These are phyloP conservation scores for Rostrohypoxylon terebratum DNA, from an alignment of 495 filamentous ascomycete genomes.

Conservation along the genomic window DNA sequence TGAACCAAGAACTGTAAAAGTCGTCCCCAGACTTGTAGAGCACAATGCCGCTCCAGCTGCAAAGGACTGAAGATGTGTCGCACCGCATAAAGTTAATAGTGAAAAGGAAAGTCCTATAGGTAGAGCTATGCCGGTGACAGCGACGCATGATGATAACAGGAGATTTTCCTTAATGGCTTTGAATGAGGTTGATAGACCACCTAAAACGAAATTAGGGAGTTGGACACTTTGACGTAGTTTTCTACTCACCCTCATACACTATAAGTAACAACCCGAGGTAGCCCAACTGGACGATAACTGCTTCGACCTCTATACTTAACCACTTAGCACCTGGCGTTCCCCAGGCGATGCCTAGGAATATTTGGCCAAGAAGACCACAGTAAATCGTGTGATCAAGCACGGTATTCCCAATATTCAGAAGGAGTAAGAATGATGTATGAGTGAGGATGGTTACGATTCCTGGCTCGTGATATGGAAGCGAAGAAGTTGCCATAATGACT, in stretches of 20 bases:
- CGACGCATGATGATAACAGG: conserved; percentile 68
- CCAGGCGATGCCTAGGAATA: conserved; percentile 78
- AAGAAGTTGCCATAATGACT: conserved; percentile 11
- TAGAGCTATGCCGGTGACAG: conserved; percentile 69
- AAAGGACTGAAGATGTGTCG: conserved; percentile 72
- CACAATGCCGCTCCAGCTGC: conserved; percentile 81
- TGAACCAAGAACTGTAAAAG: conserved; percentile 76
- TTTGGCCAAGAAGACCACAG: conserved; percentile 80
- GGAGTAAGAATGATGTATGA: conserved; percentile 71
- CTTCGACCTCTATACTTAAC: conserved; percentile 64
- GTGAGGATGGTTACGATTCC: conserved; percentile 68
- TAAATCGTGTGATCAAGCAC: conserved; percentile 71
- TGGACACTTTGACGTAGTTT: neutral
- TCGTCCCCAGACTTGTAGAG: conserved; percentile 82
- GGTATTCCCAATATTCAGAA: conserved; percentile 70
- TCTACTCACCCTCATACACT: conserved; percentile 71
- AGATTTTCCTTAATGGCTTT: conserved; percentile 67
- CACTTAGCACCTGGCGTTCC: conserved; percentile 67
- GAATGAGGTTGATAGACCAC: conserved; percentile 73
- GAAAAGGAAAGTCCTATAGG: conserved; percentile 80
- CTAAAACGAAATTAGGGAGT: neutral
- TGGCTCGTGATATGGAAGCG: conserved; percentile 71
- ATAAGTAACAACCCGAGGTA: conserved; percentile 81
- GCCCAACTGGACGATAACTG: conserved; percentile 73
- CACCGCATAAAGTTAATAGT: conserved; percentile 41